These are phyloP conservation scores for Kwoniella sp. DNA, from an alignment of 768 basidiomycete genomes.

Conservation along the genomic window DNA sequence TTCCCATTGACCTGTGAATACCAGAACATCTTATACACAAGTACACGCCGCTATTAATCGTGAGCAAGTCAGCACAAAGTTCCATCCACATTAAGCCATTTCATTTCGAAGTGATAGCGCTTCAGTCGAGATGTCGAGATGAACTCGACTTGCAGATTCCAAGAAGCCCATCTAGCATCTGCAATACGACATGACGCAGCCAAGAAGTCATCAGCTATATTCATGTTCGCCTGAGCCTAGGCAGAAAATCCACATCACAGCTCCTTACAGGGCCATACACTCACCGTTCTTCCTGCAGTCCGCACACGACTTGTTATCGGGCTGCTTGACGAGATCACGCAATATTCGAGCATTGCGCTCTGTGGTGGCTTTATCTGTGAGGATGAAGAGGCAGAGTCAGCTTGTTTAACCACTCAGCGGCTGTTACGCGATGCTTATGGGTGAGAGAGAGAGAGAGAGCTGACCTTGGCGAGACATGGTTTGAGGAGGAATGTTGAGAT, in stretches of 20 bases:
- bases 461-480: slow-evolving; percentile 45
- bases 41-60: slow-evolving; percentile 76
- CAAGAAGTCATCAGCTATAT: slow-evolving; percentile 7
- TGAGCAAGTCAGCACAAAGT: not conserved
- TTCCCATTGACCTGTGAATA: slow-evolving; percentile 96
- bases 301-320: slow-evolving; percentile 91
- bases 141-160: slow-evolving; percentile 87
- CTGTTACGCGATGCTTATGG: not conserved
- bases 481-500: too few relatives aligned
- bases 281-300: slow-evolving; percentile 95
- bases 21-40: slow-evolving; percentile 97
- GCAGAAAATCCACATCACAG: too few relatives aligned
- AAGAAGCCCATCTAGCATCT: slow-evolving; percentile 98
- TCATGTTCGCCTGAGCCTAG: too few relatives aligned
- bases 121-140: too few relatives aligned
- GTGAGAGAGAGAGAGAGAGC: not conserved
- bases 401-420: not conserved
- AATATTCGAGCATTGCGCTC: slow-evolving; percentile 76
- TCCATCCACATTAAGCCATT: not conserved
- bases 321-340: slow-evolving; percentile 80
- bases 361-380: slow-evolving; percentile 76
- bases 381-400: slow-evolving; percentile 6
- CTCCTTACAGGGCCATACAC: slow-evolving; percentile 44
- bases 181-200: not conserved
- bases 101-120: too few relatives aligned